phyloP scores from a whole-genome alignment of 2,329 filamentous ascomycete species.

The Aspergillus sp. region DNA sequence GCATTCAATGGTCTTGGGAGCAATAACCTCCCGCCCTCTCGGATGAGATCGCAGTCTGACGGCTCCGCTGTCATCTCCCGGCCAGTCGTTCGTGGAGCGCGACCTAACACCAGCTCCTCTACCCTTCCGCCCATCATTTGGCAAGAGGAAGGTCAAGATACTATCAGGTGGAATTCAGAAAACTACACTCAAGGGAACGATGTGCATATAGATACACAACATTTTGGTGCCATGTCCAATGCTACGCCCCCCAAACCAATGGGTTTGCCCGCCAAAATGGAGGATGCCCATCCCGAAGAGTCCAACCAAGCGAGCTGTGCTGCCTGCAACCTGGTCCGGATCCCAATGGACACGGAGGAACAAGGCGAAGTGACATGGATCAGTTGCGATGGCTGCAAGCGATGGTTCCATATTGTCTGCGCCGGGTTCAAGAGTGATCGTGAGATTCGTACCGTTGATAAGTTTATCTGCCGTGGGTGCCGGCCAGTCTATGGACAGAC shows the following conservation, averaged over 20 bases:
- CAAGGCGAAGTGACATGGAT: slow-evolving; percentile 59
- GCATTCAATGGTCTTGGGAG: slow-evolving; percentile 9
- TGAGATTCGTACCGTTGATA: slow-evolving; percentile 62
- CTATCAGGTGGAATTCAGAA: slow-evolving; percentile 10
- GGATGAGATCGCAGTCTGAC: slow-evolving; percentile 38
- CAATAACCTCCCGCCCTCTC: slow-evolving; percentile 23
- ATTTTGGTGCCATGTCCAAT: slow-evolving; percentile 4
- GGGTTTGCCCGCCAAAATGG: slow-evolving; percentile 17
- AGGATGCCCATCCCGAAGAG: slow-evolving; percentile 21
- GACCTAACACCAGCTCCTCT: slow-evolving; percentile 36
- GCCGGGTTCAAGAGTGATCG: slow-evolving; percentile 61
- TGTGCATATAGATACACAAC: slow-evolving; percentile 7
- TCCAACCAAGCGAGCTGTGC: slow-evolving; percentile 48
- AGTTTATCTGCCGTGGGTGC: slow-evolving; percentile 60
- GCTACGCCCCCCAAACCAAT: slow-evolving; percentile 8
- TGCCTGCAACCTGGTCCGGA: slow-evolving; percentile 52
- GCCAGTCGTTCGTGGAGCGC: slow-evolving; percentile 28
- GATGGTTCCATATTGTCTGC: slow-evolving; percentile 65
- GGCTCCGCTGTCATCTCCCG: slow-evolving; percentile 36
- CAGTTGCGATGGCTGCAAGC: slow-evolving; percentile 63
- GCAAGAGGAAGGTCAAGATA: slow-evolving; percentile 24
- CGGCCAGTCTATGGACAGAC: slow-evolving; percentile 58
- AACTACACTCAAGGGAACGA: slow-evolving; percentile 7
- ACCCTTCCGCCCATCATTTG: slow-evolving; percentile 28
- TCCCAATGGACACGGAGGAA: slow-evolving; percentile 46